Evolutionary conservation across 306 rosid genomes (phyloP).

Genomic region (Medicago arabica): DNA sequence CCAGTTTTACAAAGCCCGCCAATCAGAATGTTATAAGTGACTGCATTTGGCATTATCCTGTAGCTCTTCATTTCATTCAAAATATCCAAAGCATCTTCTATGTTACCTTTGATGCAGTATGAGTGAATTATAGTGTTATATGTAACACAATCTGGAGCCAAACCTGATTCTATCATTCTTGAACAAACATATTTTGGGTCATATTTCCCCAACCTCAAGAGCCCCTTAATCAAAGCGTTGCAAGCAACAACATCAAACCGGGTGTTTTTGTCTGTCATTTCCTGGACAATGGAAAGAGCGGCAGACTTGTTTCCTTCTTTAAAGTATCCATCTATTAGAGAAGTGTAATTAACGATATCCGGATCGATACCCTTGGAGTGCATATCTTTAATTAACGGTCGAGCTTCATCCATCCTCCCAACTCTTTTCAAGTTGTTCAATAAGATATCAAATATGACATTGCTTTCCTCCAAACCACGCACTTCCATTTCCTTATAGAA

Average conservation of each 20-base stretch:
- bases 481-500: conserved; percentile 73
- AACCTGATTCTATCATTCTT: conserved; percentile 72
- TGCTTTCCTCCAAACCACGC: conserved; percentile 68
- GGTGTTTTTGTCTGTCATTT: conserved; percentile 66
- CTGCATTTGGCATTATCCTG: conserved; percentile 62
- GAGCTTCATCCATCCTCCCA: conserved; percentile 72
- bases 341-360: conserved; percentile 77
- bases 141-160: conserved; percentile 78
- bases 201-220: conserved; percentile 72
- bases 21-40: conserved; percentile 67
- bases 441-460: conserved; percentile 69
- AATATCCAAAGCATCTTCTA: conserved; percentile 62
- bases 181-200: conserved; percentile 67
- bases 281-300: conserved; percentile 73
- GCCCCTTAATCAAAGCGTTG: conserved; percentile 80
- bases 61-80: conserved; percentile 83
- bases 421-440: conserved; percentile 75
- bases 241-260: conserved; percentile 80
- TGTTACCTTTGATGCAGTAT: conserved; percentile 64
- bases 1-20: conserved; percentile 71
- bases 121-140: conserved; percentile 75
- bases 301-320: conserved; percentile 66
- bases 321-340: conserved; percentile 82
- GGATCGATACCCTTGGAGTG: conserved; percentile 66
- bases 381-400: conserved; percentile 61